phyloP scores from a whole-genome alignment of 345 rosid genomes.

The Brassica incana region DNA sequence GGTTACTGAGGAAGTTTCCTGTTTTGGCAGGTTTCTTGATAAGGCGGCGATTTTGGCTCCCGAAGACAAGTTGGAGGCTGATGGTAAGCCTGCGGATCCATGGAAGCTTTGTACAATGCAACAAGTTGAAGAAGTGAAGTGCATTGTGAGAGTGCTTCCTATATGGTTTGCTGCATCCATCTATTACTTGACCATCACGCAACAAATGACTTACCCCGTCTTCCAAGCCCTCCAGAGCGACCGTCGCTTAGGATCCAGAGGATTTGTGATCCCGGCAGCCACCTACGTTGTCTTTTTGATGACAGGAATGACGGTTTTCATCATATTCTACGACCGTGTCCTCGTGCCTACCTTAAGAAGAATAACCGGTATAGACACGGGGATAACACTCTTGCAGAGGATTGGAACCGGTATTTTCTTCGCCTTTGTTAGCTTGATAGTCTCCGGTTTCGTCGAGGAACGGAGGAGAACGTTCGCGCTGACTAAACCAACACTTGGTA shows the following conservation, averaged over 20 bases:
- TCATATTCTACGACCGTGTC: constrained; percentile 55
- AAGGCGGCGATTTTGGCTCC: constrained; percentile 55
- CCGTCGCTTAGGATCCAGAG: constrained; percentile 45
- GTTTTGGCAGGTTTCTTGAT: constrained; percentile 50
- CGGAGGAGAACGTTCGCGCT: constrained; percentile 46
- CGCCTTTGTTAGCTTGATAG: constrained; percentile 39
- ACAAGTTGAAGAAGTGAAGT: constrained; percentile 75
- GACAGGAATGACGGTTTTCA: constrained; percentile 52
- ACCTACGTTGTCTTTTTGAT: constrained; percentile 55
- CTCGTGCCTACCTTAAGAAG: constrained; percentile 47
- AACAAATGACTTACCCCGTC: constrained; percentile 57
- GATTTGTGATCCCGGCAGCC: constrained; percentile 59
- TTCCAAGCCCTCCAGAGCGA: constrained; percentile 66
- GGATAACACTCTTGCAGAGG: constrained; percentile 49
- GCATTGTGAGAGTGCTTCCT: constrained; percentile 59
- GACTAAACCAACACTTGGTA: constrained; percentile 50
- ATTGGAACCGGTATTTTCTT: constrained; percentile 52
- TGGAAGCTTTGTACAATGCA: constrained; percentile 69
- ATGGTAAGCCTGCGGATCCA: constrained; percentile 55
- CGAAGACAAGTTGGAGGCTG: constrained; percentile 41
- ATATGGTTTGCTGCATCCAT: constrained; percentile 56
- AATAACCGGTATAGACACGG: constrained; percentile 47
- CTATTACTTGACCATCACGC: constrained; percentile 43
- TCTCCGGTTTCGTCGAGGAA: constrained; percentile 49
- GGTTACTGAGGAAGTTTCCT: constrained; percentile 15